Conservation (phyloP, 768 basidiomycete genomes). For the Kwoniella bestiolae region DNA sequence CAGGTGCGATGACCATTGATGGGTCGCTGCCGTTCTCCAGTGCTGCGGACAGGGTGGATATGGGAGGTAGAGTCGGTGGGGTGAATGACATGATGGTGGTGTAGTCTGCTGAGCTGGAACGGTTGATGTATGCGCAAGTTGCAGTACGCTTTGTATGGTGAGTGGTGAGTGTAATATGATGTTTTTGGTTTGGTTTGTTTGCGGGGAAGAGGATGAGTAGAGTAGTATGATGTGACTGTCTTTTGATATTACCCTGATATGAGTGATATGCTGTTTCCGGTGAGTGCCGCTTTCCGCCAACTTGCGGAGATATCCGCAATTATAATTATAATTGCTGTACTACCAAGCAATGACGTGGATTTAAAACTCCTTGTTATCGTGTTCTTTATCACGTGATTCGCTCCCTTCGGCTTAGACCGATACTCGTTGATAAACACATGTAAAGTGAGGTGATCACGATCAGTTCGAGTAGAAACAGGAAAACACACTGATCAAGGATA, state of each 20-base stretch:
- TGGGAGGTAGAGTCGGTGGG: slow-evolving; percentile 11
- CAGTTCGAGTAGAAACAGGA: not conserved
- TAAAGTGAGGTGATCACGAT: not conserved
- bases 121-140: no score
- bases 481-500: not conserved
- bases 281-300: slow-evolving; percentile 12
- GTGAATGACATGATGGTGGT: slow-evolving; percentile 17
- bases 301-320: slow-evolving; percentile 16
- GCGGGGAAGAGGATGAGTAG: not conserved
- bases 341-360: not conserved
- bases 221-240: not conserved
- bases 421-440: not conserved
- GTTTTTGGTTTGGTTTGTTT: not conserved
- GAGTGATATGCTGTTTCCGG: not conserved
- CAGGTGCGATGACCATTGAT: slow-evolving; percentile 23
- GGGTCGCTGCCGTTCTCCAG: slow-evolving; percentile 8
- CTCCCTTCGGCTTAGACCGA: not conserved
- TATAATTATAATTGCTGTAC: not conserved
- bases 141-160: not conserved
- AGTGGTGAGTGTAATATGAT: not conserved
- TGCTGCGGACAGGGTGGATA: slow-evolving; percentile 17
- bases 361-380: not conserved
- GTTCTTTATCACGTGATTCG: not conserved
- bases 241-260: not conserved
- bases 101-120: no score